phyloP scores from a whole-genome alignment of 1,284 basidiomycete species.

The Cryptococcus sp. region DNA sequence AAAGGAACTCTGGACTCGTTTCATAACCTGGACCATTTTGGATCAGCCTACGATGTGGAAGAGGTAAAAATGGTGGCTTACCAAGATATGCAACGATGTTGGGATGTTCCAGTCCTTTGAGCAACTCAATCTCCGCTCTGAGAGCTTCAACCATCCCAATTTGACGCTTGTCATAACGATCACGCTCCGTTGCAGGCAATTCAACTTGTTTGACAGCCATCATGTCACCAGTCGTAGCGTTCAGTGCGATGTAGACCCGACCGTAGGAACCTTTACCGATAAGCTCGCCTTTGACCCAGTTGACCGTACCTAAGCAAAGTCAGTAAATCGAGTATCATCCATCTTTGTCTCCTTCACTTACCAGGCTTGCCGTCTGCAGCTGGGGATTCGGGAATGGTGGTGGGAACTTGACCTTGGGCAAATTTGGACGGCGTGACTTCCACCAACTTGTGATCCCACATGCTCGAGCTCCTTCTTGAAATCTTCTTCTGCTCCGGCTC shows the following conservation, averaged over 20 bases:
- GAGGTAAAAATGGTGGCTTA: slow-evolving; percentile 14
- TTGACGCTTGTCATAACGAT: slow-evolving; percentile 85
- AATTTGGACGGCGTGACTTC: slow-evolving; percentile 77
- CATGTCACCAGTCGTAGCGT: slow-evolving; percentile 98
- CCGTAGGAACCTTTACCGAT: slow-evolving; percentile 98
- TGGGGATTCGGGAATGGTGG: slow-evolving; percentile 51
- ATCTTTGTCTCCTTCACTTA: slow-evolving; percentile 50
- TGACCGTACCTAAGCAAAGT: slow-evolving; percentile 74
- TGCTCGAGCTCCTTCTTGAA: slow-evolving; percentile 65
- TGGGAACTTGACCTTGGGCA: slow-evolving; percentile 50
- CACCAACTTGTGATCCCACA: slow-evolving; percentile 92
- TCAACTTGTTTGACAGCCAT: slow-evolving; percentile 99
- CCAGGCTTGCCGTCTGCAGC: slow-evolving; percentile 43
- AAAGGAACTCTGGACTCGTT: slow-evolving; percentile 83
- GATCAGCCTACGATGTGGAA: slow-evolving; percentile 4
- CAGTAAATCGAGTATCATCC: not conserved
- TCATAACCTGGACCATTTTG: slow-evolving; percentile 64
- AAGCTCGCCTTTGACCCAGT: slow-evolving; percentile 96
- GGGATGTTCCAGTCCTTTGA: slow-evolving; percentile 95
- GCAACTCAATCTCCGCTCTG: slow-evolving; percentile 89
- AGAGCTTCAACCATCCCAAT: slow-evolving; percentile 84
- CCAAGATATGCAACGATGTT: slow-evolving; percentile 97
- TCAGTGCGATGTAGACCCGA: slow-evolving; percentile 91
- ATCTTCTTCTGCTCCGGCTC: slow-evolving; percentile 51
- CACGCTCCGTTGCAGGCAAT: slow-evolving; percentile 83